Conservation (phyloP, 2,329 filamentous ascomycete genomes). For the Cytospora leucostoma region DNA sequence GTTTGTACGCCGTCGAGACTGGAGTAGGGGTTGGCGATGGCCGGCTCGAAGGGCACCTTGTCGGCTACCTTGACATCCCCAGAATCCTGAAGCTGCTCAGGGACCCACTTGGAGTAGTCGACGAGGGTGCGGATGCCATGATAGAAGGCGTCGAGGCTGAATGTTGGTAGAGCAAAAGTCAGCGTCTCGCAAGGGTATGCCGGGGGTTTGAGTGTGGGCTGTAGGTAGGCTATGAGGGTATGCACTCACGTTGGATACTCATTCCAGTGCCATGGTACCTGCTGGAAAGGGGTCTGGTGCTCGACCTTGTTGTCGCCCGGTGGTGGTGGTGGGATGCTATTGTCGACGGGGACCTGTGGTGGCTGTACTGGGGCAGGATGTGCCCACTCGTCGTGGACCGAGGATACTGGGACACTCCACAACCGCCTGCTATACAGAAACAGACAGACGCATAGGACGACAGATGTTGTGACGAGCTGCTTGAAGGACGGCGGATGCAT, state of each 20-base stretch:
- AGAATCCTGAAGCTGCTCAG: slow-evolving; percentile 23
- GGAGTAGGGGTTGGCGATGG: slow-evolving; percentile 19
- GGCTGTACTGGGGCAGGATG: slow-evolving; percentile 7
- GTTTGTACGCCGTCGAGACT: slow-evolving; percentile 29
- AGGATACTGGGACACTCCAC: slow-evolving; percentile 16
- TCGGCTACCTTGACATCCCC: slow-evolving; percentile 24
- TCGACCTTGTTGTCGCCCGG: slow-evolving; percentile 14
- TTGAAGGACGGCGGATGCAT: slow-evolving; percentile 27
- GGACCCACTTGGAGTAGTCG: slow-evolving; percentile 25
- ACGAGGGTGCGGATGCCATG: slow-evolving; percentile 27
- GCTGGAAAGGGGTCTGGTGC: slow-evolving; percentile 23
- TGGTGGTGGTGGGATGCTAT: slow-evolving; percentile 4
- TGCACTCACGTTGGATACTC: slow-evolving; percentile 22
- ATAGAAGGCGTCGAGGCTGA: slow-evolving; percentile 25
- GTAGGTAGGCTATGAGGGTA: neutral
- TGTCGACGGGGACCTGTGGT: slow-evolving; percentile 12
- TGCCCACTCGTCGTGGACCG: slow-evolving; percentile 26
- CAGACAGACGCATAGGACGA: slow-evolving; percentile 27
- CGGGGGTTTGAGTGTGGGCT: neutral
- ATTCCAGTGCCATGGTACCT: slow-evolving; percentile 27
- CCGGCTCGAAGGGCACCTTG: slow-evolving; percentile 19
- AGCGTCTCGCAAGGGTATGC: neutral
- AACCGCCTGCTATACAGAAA: slow-evolving; percentile 28
- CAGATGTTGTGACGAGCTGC: slow-evolving; percentile 24
- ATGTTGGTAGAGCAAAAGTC: neutral